phyloP scores from a whole-genome alignment of 192 early-diverging fungal species.

The Coemansia furcata region DNA sequence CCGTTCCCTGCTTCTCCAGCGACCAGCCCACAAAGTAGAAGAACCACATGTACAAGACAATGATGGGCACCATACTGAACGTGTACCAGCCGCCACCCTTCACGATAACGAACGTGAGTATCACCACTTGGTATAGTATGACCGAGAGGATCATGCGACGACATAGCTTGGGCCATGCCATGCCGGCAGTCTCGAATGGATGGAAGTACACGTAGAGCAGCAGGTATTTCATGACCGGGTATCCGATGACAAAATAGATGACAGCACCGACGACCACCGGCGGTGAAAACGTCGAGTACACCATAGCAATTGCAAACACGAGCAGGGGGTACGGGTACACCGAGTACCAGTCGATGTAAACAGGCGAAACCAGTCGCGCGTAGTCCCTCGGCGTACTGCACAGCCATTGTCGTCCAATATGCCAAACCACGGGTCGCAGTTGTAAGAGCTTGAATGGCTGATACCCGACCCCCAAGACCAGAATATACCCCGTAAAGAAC shows the following conservation, averaged over 20 bases:
- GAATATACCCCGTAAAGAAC: conserved; percentile 74
- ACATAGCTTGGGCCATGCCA: conserved; percentile 72
- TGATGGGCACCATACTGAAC: conserved; percentile 38
- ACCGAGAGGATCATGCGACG: conserved; percentile 65
- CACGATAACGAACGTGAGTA: conserved; percentile 56
- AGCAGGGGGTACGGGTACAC: conserved; percentile 70
- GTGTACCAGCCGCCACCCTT: conserved; percentile 51
- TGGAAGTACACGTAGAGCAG: conserved; percentile 76
- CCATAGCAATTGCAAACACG: conserved; percentile 68
- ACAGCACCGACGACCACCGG: conserved; percentile 68
- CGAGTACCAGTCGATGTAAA: conserved; percentile 66
- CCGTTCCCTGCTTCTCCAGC: conserved; percentile 39
- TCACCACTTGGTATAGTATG: conserved; percentile 64
- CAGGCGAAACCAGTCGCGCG: conserved; percentile 69
- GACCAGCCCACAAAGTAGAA: conserved; percentile 44
- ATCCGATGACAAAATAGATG: conserved; percentile 65
- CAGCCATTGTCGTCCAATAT: conserved; percentile 56
- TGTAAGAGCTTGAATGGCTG: conserved; percentile 71
- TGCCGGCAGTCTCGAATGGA: conserved; percentile 69
- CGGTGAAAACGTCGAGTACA: conserved; percentile 76
- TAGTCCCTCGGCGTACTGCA: conserved; percentile 80
- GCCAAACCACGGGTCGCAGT: conserved; percentile 62
- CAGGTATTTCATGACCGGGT: conserved; percentile 73
- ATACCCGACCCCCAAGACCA: conserved; percentile 70
- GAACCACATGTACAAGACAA: conserved; percentile 41